These are phyloP conservation scores for Mortierella sp. DNA, from an alignment of 371 early-diverging fungal species.

Conservation along the genomic window DNA sequence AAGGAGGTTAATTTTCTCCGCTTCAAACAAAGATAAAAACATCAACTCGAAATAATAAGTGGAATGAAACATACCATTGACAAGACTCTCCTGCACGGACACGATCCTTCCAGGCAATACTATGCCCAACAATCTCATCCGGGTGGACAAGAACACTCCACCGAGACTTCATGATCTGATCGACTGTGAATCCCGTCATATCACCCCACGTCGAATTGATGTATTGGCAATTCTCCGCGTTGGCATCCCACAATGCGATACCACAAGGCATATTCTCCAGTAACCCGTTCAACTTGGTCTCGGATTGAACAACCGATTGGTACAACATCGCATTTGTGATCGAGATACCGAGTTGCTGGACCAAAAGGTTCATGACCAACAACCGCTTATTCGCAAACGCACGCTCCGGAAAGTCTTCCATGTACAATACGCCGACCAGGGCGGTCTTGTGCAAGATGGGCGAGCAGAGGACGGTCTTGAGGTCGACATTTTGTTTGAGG, in stretches of 20 bases:
- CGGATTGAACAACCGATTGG: conserved; percentile 55
- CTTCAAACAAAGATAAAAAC: neutral
- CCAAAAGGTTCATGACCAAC: conserved; percentile 68
- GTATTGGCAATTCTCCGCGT: conserved; percentile 39
- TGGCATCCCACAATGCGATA: conserved; percentile 51
- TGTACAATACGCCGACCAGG: conserved; percentile 67
- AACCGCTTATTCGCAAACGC: conserved; percentile 70
- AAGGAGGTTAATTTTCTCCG: neutral
- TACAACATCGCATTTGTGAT: conserved; percentile 71
- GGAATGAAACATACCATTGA: conserved; percentile 34
- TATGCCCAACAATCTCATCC: conserved; percentile 28
- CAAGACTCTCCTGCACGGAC: conserved; percentile 37
- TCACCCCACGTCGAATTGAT: conserved; percentile 48
- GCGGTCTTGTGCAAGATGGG: conserved; percentile 68
- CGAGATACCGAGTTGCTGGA: conserved; percentile 74
- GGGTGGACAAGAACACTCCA: conserved; percentile 28
- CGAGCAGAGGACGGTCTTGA: conserved; percentile 70
- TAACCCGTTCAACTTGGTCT: conserved; percentile 49
- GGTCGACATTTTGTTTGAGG: conserved; percentile 58
- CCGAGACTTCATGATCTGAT: conserved; percentile 32
- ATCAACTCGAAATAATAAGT: neutral
- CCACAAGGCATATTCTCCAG: conserved; percentile 58
- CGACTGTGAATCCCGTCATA: conserved; percentile 43
- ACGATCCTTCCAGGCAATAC: conserved; percentile 38
- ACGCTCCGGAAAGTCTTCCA: conserved; percentile 68